Conservation (phyloP, 495 filamentous ascomycete genomes). For the Penicillium coffeae region DNA sequence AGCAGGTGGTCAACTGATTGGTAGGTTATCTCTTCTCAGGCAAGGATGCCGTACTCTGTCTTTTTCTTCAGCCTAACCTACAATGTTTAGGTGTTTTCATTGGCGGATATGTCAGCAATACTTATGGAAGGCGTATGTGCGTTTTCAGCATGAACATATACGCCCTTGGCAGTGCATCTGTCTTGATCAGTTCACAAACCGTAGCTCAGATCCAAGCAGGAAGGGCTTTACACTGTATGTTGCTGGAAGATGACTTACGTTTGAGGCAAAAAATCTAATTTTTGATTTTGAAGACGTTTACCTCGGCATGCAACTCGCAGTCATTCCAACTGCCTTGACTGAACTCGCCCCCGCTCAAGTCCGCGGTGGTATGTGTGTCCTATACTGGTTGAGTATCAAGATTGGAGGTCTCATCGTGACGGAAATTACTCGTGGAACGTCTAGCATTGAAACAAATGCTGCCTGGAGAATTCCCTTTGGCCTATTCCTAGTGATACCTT, state of each 20-base stretch:
- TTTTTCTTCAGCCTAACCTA: too few relatives aligned
- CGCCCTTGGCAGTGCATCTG: conserved; percentile 28
- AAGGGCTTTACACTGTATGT: conserved; percentile 28
- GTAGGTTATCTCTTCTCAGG: conserved; percentile 1
- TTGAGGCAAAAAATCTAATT: neutral
- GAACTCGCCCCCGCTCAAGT: conserved; percentile 32
- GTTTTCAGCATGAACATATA: conserved; percentile 34
- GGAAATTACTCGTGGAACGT: conserved; percentile 25
- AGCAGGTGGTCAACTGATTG: conserved; percentile 12
- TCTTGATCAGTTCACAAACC: conserved; percentile 26
- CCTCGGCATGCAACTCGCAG: conserved; percentile 36
- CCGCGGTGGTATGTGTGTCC: conserved; percentile 30
- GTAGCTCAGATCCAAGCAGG: conserved; percentile 29
- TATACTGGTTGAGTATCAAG: conserved; percentile 25
- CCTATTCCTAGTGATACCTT: conserved; percentile 26
- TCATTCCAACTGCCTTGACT: conserved; percentile 25
- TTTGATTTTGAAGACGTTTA: conserved; percentile 16
- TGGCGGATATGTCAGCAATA: conserved; percentile 27
- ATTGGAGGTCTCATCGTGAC: conserved; percentile 29
- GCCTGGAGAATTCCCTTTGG: conserved; percentile 32
- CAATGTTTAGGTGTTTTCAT: conserved; percentile 17
- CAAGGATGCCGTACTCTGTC: too few relatives aligned
- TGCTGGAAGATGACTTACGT: neutral
- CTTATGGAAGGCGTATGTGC: conserved; percentile 29
- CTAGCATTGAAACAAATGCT: conserved; percentile 17